phyloP scores from a whole-genome alignment of 202 grass and related monocot genomes.

The Brachypodium distachyon region DNA sequence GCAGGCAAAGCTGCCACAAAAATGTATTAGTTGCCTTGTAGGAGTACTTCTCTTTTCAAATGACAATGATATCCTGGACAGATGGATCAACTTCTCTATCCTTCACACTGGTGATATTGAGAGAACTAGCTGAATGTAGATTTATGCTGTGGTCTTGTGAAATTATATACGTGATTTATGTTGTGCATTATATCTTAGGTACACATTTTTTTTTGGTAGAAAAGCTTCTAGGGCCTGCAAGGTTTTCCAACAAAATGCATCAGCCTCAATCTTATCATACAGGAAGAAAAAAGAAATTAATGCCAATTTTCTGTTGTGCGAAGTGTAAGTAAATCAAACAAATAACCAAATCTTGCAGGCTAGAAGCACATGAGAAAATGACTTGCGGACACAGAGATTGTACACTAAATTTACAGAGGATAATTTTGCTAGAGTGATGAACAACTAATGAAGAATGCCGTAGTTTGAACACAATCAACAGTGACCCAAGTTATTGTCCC shows the following conservation, averaged over 20 bases:
- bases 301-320: background rate
- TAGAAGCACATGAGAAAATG: background rate
- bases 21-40: too few species aligned
- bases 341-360: background rate
- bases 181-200: too few species aligned
- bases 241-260: background rate
- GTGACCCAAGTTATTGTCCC: background rate
- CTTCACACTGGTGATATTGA: too few species aligned
- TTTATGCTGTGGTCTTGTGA: too few species aligned
- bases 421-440: background rate
- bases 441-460: background rate
- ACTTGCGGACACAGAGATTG: background rate
- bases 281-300: background rate
- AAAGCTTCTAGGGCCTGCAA: conserved; percentile 86
- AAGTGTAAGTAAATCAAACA: background rate
- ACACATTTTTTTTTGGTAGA: too few species aligned
- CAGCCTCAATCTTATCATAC: background rate
- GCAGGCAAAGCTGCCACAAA: background rate
- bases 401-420: background rate
- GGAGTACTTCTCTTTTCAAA: too few species aligned
- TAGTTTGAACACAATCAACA: background rate
- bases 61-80: too few species aligned
- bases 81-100: too few species aligned
- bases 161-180: too few species aligned
- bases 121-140: too few species aligned